Conservation (phyloP, 768 basidiomycete genomes). For the Holtermannia corniformis region DNA sequence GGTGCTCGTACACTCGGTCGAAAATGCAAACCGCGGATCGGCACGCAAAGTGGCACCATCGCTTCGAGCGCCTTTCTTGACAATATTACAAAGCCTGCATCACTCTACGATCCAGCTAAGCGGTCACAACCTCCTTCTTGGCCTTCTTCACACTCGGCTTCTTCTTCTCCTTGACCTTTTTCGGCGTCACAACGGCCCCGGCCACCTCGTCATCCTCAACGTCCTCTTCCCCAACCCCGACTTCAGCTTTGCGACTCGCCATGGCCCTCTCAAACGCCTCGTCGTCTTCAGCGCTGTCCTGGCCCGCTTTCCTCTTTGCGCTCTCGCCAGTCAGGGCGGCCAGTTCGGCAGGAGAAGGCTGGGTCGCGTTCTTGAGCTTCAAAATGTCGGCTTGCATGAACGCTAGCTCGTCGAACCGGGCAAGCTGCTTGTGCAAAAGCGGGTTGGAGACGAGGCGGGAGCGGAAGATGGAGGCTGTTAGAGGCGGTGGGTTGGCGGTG, state of each 20-base stretch:
- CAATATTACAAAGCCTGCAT: too few species aligned
- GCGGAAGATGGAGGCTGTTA: conserved; percentile 17
- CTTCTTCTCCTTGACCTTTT: conserved; percentile 3
- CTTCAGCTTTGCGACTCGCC: conserved; percentile 3
- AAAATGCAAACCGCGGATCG: too few species aligned
- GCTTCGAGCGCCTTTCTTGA: too few species aligned
- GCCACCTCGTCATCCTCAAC: not conserved
- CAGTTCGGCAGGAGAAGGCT: conserved; percentile 18
- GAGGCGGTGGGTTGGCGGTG: conserved; percentile 3
- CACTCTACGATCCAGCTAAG: not conserved
- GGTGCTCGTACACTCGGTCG: too few species aligned
- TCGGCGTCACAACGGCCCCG: not conserved
- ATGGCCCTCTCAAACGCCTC: not conserved
- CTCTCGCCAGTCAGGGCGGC: conserved; percentile 17
- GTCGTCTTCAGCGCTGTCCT: not conserved
- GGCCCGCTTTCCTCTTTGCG: not conserved
- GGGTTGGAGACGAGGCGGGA: conserved; percentile 17
- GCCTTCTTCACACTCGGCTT: conserved; percentile 1
- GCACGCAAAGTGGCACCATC: too few species aligned
- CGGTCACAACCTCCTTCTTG: not conserved
- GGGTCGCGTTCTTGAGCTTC: conserved; percentile 5
- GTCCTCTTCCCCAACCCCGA: conserved; percentile 20
- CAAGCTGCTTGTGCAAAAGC: conserved; percentile 19
- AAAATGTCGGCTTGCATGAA: conserved; percentile 15
- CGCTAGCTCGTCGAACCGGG: conserved; percentile 27